Base-by-base conservation (phyloP, 1,284 basidiomycete genomes). In the Ustilago curta region DNA sequence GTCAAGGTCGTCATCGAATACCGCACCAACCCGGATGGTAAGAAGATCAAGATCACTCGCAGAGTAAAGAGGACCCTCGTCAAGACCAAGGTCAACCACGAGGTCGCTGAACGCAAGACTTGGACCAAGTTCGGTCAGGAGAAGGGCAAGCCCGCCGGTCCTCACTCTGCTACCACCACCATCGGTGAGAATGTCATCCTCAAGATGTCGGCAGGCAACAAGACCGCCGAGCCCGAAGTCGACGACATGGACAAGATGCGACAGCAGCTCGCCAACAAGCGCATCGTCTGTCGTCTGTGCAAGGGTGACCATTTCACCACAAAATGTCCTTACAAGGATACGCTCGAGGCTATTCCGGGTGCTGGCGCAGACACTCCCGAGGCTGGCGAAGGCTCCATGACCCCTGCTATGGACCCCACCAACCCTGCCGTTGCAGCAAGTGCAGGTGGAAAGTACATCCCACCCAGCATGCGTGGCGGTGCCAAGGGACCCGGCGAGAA, bases 281-380 rank as follows among this genome's bases (percentile, higher is more conserved):
- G 94, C 83, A 93, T 99, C 73, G 88, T 90, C 56, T 99, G 96
- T 89, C 90, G 97, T 80, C 87, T 97, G 65, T 99, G 97, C 88
- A 94, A 96, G 85, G 96, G 96, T 62, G 93, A 93, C 78, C 97
- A 99, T 87, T 99, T 95, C 86, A 99, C 97, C 12, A 92, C 95
- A 70, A 95, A 95, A 86, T 99, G 97, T 89, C 97, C 97, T 12
- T 97, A 97, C 90, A 97, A 95, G 87, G 95, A 98, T 79, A 93
- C 93, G 21, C 86, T 90, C 45, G 88, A 87, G 48, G 90, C 94
- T 48, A 85, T 86, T 12, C 90, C 92, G 21, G 93, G 92, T 12
- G 88, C 80, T 27, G 78, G 76, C 35, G 75, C 77, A 57, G 78
- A 79, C 51, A 76, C 78, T 49, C 78, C 80, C 45, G 78, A 81